phyloP scores from a whole-genome alignment of 352 stramenopile species.

The Pythium sukuiense region DNA sequence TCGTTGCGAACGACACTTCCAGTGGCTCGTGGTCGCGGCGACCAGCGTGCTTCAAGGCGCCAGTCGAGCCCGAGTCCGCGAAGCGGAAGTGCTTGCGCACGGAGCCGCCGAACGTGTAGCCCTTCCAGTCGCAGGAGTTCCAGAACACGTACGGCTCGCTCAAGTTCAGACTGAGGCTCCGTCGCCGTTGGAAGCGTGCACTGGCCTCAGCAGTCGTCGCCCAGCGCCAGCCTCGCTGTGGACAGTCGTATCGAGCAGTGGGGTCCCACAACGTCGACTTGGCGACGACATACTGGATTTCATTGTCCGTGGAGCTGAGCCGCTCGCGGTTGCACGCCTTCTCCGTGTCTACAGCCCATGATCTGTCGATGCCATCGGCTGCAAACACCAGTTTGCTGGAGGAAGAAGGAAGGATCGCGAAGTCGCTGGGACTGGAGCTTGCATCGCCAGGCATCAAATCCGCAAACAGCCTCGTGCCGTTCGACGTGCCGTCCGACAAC shows the following conservation, averaged over 20 bases:
- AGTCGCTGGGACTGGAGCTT: slow-evolving; percentile 37
- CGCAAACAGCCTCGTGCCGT: slow-evolving; percentile 45
- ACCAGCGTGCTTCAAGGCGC: slow-evolving; percentile 65
- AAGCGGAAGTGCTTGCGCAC: slow-evolving; percentile 70
- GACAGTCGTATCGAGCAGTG: slow-evolving; percentile 61
- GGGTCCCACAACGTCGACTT: slow-evolving; percentile 47
- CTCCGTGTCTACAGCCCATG: slow-evolving; percentile 34
- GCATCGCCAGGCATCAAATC: slow-evolving; percentile 58
- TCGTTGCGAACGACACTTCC: slow-evolving; percentile 33
- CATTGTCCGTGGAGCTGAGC: slow-evolving; percentile 33
- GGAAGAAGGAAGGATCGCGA: slow-evolving; percentile 35
- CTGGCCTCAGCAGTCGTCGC: slow-evolving; percentile 47
- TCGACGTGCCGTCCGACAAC: slow-evolving; percentile 45
- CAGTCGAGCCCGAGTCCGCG: slow-evolving; percentile 60
- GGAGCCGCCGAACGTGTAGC: slow-evolving; percentile 50
- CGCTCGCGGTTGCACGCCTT: slow-evolving; percentile 51
- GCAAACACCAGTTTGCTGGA: slow-evolving; percentile 61
- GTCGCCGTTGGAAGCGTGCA: slow-evolving; percentile 18
- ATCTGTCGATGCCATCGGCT: slow-evolving; percentile 60
- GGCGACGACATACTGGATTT: slow-evolving; percentile 62
- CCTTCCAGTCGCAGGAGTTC: slow-evolving; percentile 69
- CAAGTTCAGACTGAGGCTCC: slow-evolving; percentile 1
- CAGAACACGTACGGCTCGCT: slow-evolving; percentile 65
- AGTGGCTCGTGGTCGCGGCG: slow-evolving; percentile 37
- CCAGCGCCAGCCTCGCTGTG: slow-evolving; percentile 62